Evolutionary conservation across 805 yeast species (phyloP).

Genomic region (Trichomonascus vanleenenianus): DNA sequence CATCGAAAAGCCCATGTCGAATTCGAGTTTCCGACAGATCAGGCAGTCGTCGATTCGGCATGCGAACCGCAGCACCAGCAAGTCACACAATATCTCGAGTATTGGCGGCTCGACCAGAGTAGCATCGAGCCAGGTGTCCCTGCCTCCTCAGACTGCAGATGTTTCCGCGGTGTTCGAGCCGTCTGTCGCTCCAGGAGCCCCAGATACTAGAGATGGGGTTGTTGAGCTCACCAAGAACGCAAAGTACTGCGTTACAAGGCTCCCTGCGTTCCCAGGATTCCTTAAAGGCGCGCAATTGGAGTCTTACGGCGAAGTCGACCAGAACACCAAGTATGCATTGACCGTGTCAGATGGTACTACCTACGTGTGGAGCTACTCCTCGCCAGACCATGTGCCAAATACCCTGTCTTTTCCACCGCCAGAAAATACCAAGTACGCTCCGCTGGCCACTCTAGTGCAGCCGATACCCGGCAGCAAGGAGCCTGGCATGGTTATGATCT

Average conservation of each 20-base stretch:
- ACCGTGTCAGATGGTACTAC: slow-evolving; percentile 43
- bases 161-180: slow-evolving; percentile 1
- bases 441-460: slow-evolving; percentile 46
- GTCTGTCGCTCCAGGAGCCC: slow-evolving; percentile 1
- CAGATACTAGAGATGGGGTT: slow-evolving; percentile 17
- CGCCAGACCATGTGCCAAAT: slow-evolving; percentile 53
- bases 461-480: slow-evolving; percentile 45
- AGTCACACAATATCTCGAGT: neutral
- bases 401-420: slow-evolving; percentile 42
- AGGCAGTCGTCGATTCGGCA: slow-evolving; percentile 11
- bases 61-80: neutral
- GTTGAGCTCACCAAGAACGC: slow-evolving; percentile 51
- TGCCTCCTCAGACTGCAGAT: slow-evolving; percentile 1
- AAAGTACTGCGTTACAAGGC: slow-evolving; percentile 47
- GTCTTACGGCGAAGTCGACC: slow-evolving; percentile 40
- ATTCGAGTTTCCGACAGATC: slow-evolving; percentile 9
- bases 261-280: slow-evolving; percentile 48
- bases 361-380: slow-evolving; percentile 60
- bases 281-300: slow-evolving; percentile 20
- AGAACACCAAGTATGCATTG: slow-evolving; percentile 41
- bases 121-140: neutral
- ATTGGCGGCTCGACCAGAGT: neutral
- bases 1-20: slow-evolving; percentile 4
- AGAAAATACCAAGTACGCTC: slow-evolving; percentile 17
- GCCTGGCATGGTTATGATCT: slow-evolving; percentile 68